Base-by-base conservation (phyloP, 352 stramenopile genomes). In the Pythium aquatile region DNA sequence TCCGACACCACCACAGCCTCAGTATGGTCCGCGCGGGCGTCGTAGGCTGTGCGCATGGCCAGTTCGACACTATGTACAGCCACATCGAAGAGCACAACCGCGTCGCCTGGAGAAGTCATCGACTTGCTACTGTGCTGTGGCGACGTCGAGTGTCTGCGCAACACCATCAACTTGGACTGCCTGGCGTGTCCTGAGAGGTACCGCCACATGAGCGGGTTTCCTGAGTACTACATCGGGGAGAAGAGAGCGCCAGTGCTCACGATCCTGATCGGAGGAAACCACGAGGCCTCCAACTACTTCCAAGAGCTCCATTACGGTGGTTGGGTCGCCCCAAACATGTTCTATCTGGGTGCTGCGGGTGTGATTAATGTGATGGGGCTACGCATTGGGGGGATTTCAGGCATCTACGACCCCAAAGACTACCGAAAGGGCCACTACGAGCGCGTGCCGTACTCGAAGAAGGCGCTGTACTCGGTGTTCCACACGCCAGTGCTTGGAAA, bases 281-380 rank as follows among this genome's bases (percentile, higher is more conserved):
- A 99, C 75, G 98, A 99, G 75, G 96, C 97, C 11, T 98, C 93
- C 11, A 97, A 98, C 60, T 96, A 98, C 58, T 74, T 99, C 13
- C 87, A 98, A 66, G 96, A 99, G 69, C 79, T 99, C 24, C 88
- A 97, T 63, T 99, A 99, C 72, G 97, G 97, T 20, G 98, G 98
- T 16, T 99, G 94, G 91, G 91, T 99, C 13, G 97, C 97, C 16
- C 97, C 96, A 9, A 98, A 99, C 63, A 99, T 99, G 49, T 99
- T 99, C 75, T 99, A 98, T 72, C 63, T 99, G 3, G 97, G 97
- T 0, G 83, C 84, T 8, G 91, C 95, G 5, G 97, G 96, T 1
- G 89, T 98, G 17, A 85, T 99, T 29, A 86, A 81, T 29, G 85
- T 97, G 17, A 83, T 83, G 24, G 94, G 93, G 6, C 62, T 99